Evolutionary conservation across 2,329 filamentous ascomycete genomes (phyloP), one percentile per base, ranked within the genome.

Genomic region (Neobulgaria alba): DNA sequence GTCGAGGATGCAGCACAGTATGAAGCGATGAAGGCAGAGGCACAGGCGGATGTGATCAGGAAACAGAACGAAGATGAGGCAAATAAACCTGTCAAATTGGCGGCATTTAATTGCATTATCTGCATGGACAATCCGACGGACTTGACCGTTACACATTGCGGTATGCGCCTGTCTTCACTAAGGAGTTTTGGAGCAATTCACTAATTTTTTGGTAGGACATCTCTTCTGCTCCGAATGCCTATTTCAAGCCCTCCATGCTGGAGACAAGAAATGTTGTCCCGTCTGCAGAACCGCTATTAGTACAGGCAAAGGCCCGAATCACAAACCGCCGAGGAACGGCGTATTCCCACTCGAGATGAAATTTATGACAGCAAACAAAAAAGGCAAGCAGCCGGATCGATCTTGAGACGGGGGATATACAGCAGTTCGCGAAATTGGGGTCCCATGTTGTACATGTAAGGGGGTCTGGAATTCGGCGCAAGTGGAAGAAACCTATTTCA

Each of bases 111-210:
- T 58, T 82, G 78, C 47, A 75, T 77, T 32, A 82, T 82, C 43
- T 82, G 78, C 60, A 77, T 82, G 74, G 78, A 82, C 45, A 67
- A 75, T 46, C 71, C 67, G 18, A 71, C 68, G 2, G 64, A 67
- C 19, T 53, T 82, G 45, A 79, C 75, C 1, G 71, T 80, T 33
- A 82, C 78, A 2, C 74, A 80, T 58, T 82, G 78, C 59, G 78
- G 78, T 82, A 73, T 49, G 75, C 10, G 23, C 23, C 23, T 12
- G 23, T 26, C 7, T 12, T 12, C 12, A 12, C 23, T 12, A 26
- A 12, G 23, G 5, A 29, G n/a, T n/a, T n/a, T 21, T 10, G 12
- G 9, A 15, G 10, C n/a, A 21, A 4, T 14, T 29, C 43, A 21
- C 43, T 56, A 42, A 53, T 51, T 38, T 20, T 17, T 41, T 16